Evolutionary conservation across 805 yeast genomes (phyloP).

Genomic region (Maudiozyma bulderi): DNA sequence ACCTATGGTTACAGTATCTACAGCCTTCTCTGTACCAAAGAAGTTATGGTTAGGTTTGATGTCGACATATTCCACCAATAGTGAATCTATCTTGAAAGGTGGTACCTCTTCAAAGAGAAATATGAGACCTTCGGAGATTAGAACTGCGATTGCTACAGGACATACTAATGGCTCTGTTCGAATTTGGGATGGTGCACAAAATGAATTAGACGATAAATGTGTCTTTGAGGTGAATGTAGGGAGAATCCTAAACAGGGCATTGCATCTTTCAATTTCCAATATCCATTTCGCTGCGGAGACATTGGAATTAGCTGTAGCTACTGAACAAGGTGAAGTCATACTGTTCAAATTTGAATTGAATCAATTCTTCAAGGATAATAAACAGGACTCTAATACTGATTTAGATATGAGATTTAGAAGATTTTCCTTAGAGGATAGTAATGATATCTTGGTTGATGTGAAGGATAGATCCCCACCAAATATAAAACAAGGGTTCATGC

Average conservation of each 20-base stretch:
- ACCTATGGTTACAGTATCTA: slow-evolving; percentile 54
- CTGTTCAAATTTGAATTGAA: slow-evolving; percentile 62
- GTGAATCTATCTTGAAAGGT: slow-evolving; percentile 53
- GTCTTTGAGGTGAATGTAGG: slow-evolving; percentile 53
- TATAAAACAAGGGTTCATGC: slow-evolving; percentile 53
- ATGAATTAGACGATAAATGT: slow-evolving; percentile 52
- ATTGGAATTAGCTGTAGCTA: slow-evolving; percentile 64
- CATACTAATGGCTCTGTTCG: slow-evolving; percentile 79
- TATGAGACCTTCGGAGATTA: slow-evolving; percentile 38
- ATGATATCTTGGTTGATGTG: slow-evolving; percentile 36
- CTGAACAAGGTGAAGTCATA: slow-evolving; percentile 62
- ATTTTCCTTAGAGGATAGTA: slow-evolving; percentile 14
- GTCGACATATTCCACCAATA: slow-evolving; percentile 20
- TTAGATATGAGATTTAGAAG: slow-evolving; percentile 21
- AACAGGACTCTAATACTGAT: slow-evolving; percentile 6
- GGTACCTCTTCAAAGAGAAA: slow-evolving; percentile 55
- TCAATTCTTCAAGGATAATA: slow-evolving; percentile 31
- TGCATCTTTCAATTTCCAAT: slow-evolving; percentile 38
- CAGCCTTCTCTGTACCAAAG: slow-evolving; percentile 48
- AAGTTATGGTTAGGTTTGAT: slow-evolving; percentile 76
- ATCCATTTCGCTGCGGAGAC: slow-evolving; percentile 72
- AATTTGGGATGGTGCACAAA: slow-evolving; percentile 73
- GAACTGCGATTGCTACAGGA: slow-evolving; percentile 68
- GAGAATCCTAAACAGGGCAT: slow-evolving; percentile 37
- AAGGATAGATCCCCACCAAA: slow-evolving; percentile 42